Evolutionary conservation across 148 eudicot genomes (phyloP).

Genomic region (Chenopodium album): DNA sequence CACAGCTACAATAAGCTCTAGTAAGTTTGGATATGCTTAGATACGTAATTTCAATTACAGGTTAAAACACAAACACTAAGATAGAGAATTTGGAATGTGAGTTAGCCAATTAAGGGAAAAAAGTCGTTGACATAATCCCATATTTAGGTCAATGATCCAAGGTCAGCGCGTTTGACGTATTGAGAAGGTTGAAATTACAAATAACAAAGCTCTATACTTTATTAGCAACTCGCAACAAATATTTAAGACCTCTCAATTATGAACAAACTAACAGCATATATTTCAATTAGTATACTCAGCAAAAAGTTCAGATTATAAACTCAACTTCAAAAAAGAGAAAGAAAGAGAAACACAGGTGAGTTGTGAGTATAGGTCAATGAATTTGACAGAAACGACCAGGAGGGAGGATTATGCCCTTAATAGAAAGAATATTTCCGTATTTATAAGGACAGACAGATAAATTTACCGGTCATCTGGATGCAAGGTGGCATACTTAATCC

Average conservation of each 20-base stretch:
- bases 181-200: not conserved
- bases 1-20: no score
- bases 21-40: no score
- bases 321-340: not conserved
- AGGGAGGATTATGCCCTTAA: not conserved
- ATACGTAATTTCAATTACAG: no score
- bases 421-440: not conserved
- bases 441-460: not conserved
- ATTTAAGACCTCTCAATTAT: not conserved
- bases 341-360: not conserved
- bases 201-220: not conserved
- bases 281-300: no score
- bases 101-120: no score
- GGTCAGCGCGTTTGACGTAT: not conserved
- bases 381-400: no score
- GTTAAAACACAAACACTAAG: no score
- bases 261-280: not conserved
- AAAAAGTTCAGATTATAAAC: no score
- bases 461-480: conserved; percentile 71
- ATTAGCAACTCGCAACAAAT: not conserved
- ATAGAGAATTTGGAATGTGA: no score
- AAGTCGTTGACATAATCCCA: no score
- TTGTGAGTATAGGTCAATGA: not conserved
- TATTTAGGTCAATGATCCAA: no score
- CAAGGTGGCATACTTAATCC: conserved; percentile 75